phyloP scores from a whole-genome alignment of 495 filamentous ascomycete genomes.

The Aspergillus avenaceus region DNA sequence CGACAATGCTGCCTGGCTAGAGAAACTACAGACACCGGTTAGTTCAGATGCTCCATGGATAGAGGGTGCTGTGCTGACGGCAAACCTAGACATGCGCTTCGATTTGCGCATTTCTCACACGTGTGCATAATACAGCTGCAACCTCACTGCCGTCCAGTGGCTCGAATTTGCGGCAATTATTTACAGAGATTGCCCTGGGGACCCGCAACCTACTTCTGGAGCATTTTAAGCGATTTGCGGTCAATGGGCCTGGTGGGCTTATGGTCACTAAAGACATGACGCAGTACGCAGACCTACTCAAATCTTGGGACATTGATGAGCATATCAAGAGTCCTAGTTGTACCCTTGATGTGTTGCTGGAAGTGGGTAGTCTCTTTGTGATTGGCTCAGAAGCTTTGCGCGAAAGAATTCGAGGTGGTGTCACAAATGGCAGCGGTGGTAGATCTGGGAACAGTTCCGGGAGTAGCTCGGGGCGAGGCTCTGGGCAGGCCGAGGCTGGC shows the following conservation, averaged over 20 bases:
- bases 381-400: slow-evolving; percentile 84
- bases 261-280: slow-evolving; percentile 96
- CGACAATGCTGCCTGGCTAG: slow-evolving; percentile 66
- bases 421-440: slow-evolving; percentile 25
- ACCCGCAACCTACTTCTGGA: slow-evolving; percentile 75
- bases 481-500: slow-evolving; percentile 41
- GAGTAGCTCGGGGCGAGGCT: slow-evolving; percentile 18
- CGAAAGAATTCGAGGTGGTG: slow-evolving; percentile 64
- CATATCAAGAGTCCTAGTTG: slow-evolving; percentile 49
- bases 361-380: slow-evolving; percentile 96
- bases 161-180: slow-evolving; percentile 70
- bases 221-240: slow-evolving; percentile 89
- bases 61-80: slow-evolving; percentile 2
- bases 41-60: slow-evolving; percentile 5
- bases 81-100: slow-evolving; percentile 61
- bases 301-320: slow-evolving; percentile 75
- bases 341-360: slow-evolving; percentile 77
- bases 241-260: slow-evolving; percentile 85
- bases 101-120: slow-evolving; percentile 71
- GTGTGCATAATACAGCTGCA: slow-evolving; percentile 54
- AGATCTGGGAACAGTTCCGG: slow-evolving; percentile 14
- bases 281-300: slow-evolving; percentile 78
- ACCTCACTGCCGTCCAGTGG: slow-evolving; percentile 67
- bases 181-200: slow-evolving; percentile 79
- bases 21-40: slow-evolving; percentile 76